Base-by-base conservation (phyloP, 225 moss, liverwort and hornwort genomes). In the Climacium dendroides region DNA sequence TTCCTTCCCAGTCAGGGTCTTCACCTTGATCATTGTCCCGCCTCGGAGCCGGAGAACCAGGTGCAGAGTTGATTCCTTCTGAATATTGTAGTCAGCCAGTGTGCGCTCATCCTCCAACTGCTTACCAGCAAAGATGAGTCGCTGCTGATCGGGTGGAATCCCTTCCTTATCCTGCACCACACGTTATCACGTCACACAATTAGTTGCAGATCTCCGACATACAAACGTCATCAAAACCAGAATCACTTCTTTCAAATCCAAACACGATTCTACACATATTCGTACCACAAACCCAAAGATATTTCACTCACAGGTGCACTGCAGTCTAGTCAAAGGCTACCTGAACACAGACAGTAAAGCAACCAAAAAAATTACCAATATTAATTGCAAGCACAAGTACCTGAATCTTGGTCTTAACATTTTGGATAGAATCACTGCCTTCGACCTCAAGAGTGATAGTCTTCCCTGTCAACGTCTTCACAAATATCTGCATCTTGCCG, bases 1-100 rank as follows among this genome's bases (percentile, higher is more conserved):
- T 87, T 98, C 98, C 92, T 98, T 98, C 64, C 97, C 98, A 14
- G 98, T 98, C 41, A 98, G 88, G 48, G 98, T 98, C 88, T 98
- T 98, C 85, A 98, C 97, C 92, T 98, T 98, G 76, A 98, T 98
- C 98, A 98, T 98, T 55, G 98, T 98, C 29, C 98, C 98, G 26
- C 98, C 98, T 87, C 97, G 95, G 54, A 98, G 92, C 72, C 97
- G 93, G 19, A 95, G 87, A 12, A 97, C 96, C 73, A 98, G 90
- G 81, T 97, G 95, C 81, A 97, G 92, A 85, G 95, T 97, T 7
- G 97, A 96, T 89, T 96, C 95, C 87, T 96, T 96, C 90, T 93
- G 96, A 82, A 98, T 95, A 81, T 94, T 95, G 86, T 97, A 97
- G 83, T 97, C 94, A 9, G 96, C 95, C 84, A 97, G 89, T 77